Evolutionary conservation across 805 yeast genomes (phyloP).

Genomic region (Lachancea dasiensis): DNA sequence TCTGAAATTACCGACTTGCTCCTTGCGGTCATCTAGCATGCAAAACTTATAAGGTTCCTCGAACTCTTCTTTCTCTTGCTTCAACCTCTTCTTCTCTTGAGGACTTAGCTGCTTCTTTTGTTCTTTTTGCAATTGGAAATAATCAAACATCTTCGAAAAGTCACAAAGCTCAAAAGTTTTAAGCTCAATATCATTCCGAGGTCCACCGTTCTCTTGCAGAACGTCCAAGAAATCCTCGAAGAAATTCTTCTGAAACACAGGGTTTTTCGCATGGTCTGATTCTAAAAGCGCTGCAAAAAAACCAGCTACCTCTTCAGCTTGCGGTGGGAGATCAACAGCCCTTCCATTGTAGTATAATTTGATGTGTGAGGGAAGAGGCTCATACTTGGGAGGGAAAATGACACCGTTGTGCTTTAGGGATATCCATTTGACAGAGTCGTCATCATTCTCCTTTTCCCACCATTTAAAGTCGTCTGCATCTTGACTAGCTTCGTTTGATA

Average conservation of each 20-base stretch:
- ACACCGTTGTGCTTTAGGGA: slow-evolving; percentile 86
- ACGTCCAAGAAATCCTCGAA: slow-evolving; percentile 72
- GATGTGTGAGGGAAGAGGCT: slow-evolving; percentile 72
- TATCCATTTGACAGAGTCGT: slow-evolving; percentile 80
- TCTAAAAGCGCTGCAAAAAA: slow-evolving; percentile 86
- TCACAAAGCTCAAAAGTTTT: slow-evolving; percentile 65
- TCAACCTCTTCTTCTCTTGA: slow-evolving; percentile 70
- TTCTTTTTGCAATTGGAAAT: slow-evolving; percentile 64
- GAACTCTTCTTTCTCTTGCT: slow-evolving; percentile 61
- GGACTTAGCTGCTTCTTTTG: slow-evolving; percentile 62
- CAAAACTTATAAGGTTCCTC: slow-evolving; percentile 84
- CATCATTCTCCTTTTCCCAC: slow-evolving; percentile 74
- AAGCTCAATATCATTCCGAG: slow-evolving; percentile 41
- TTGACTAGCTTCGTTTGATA: slow-evolving; percentile 39
- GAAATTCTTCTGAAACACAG: slow-evolving; percentile 80
- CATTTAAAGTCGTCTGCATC: slow-evolving; percentile 65
- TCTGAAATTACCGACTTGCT: slow-evolving; percentile 88
- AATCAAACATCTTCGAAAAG: slow-evolving; percentile 64
- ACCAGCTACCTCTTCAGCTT: slow-evolving; percentile 96
- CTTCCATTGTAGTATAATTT: slow-evolving; percentile 70
- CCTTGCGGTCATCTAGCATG: slow-evolving; percentile 76
- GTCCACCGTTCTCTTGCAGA: slow-evolving; percentile 63
- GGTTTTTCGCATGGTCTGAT: slow-evolving; percentile 83
- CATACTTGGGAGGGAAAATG: slow-evolving; percentile 87
- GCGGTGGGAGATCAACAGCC: slow-evolving; percentile 67